phyloP scores from a whole-genome alignment of 345 rosid genomes.

The Gossypium stocksii region DNA sequence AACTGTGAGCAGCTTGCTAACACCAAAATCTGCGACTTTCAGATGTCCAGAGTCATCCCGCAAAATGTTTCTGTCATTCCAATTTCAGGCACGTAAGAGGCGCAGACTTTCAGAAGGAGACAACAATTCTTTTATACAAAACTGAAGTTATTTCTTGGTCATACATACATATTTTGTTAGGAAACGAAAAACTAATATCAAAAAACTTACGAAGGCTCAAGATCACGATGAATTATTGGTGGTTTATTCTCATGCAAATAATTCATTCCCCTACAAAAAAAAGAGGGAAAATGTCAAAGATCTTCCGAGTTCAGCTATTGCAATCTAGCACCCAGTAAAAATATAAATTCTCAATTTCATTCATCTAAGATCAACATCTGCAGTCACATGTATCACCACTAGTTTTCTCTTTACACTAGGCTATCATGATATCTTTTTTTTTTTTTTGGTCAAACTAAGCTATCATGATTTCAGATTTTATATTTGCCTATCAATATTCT shows the following conservation, averaged over 20 bases:
- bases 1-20: constrained; percentile 82
- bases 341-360: not conserved
- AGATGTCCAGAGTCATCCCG: constrained; percentile 92
- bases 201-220: constrained; percentile 96
- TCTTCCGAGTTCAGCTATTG: constrained; percentile 1
- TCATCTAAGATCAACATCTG: not conserved
- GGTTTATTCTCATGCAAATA: constrained; percentile 89
- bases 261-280: constrained; percentile 77
- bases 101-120: constrained; percentile 31
- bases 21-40: constrained; percentile 97
- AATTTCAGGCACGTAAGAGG: constrained; percentile 33
- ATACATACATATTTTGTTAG: not conserved
- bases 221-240: constrained; percentile 92
- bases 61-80: constrained; percentile 69
- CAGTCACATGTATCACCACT: not conserved
- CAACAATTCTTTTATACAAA: constrained; percentile 15
- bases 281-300: constrained; percentile 6
- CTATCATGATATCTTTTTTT: no score
- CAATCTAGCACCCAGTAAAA: not conserved
- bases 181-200: not conserved
- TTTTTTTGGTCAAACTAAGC: no score
- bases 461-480: not conserved
- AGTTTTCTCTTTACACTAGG: not conserved
- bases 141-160: not conserved
- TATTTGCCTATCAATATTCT: not conserved